phyloP scores from a whole-genome alignment of 1,284 basidiomycete species.

The Gomphus bonarii region DNA sequence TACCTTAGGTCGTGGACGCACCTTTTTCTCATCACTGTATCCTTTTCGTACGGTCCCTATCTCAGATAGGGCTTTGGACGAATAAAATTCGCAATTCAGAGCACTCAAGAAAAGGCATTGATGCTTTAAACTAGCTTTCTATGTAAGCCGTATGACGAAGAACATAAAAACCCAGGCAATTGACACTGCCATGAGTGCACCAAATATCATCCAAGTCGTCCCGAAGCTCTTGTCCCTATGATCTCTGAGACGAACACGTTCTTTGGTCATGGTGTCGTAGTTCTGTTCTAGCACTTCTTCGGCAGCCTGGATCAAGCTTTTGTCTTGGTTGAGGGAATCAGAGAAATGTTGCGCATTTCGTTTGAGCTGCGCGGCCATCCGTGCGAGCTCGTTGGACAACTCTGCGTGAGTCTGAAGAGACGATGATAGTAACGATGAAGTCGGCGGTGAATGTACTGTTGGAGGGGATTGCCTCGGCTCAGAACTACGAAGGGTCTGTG shows the following conservation, averaged over 20 bases:
- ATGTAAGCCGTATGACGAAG: slow-evolving; percentile 57
- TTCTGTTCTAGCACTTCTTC: slow-evolving; percentile 63
- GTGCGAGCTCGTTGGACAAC: slow-evolving; percentile 59
- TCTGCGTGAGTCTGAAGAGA: slow-evolving; percentile 42
- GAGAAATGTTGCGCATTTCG: slow-evolving; percentile 66
- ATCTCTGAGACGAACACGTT: slow-evolving; percentile 52
- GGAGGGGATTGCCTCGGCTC: slow-evolving; percentile 14
- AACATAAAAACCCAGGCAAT: slow-evolving; percentile 64
- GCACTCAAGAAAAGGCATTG: not conserved
- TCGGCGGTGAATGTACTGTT: slow-evolving; percentile 15
- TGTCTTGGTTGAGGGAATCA: slow-evolving; percentile 52
- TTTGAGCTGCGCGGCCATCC: slow-evolving; percentile 71
- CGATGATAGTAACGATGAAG: slow-evolving; percentile 20
- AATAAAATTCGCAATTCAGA: not conserved
- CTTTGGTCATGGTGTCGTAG: slow-evolving; percentile 55
- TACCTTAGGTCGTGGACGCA: not conserved
- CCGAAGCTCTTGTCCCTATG: slow-evolving; percentile 54
- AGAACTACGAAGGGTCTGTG: slow-evolving; percentile 20
- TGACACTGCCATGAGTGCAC: slow-evolving; percentile 47
- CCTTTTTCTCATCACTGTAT: not conserved
- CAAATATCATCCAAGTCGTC: slow-evolving; percentile 62
- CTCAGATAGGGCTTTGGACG: not conserved
- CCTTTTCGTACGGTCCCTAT: not conserved
- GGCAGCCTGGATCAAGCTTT: slow-evolving; percentile 44
- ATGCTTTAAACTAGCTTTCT: not conserved